A percentile compares a stretch with the other conserved stretches of the same genome.
phyloP scores from a whole-genome alignment of 2,329 filamentous ascomycete species.

The Fusarium zealandicum region DNA sequence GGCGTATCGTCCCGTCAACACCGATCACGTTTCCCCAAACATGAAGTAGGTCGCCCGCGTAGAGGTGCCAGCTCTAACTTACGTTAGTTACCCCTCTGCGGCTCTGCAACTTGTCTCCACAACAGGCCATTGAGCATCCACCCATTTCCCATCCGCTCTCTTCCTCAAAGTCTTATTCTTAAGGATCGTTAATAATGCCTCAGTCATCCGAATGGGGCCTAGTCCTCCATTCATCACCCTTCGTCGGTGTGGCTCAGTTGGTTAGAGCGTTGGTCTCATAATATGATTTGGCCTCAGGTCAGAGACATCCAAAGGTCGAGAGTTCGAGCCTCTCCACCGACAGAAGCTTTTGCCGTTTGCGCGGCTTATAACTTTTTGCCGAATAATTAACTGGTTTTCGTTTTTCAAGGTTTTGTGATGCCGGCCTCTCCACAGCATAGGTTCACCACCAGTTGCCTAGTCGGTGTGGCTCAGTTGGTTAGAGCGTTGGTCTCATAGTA shows the following conservation, averaged over 20 bases:
- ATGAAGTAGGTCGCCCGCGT: no score
- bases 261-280: conserved; percentile 44
- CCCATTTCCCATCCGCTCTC: background rate
- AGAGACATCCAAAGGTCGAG: conserved; percentile 42
- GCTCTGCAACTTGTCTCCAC: no score
- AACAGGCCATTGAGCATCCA: background rate
- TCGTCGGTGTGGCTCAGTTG: conserved; percentile 43
- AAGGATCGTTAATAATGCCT: background rate
- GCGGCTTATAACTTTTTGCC: background rate
- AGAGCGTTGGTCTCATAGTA: conserved; percentile 37
- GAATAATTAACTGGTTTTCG: background rate
- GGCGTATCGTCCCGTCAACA: conserved; percentile 20
- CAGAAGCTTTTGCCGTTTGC: conserved; percentile 14
- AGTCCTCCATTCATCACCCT: background rate
- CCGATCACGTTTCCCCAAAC: conserved; percentile 28
- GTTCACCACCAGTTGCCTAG: background rate
- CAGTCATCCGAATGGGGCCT: conserved; percentile 23
- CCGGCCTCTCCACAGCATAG: background rate
- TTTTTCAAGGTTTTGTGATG: background rate
- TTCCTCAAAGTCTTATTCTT: conserved; percentile 4
- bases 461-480: conserved; percentile 38
- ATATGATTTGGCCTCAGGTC: conserved; percentile 35
- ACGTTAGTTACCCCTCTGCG: no score
- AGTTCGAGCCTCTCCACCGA: conserved; percentile 43
- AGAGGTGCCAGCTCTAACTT: no score